Base-by-base conservation (phyloP, 2,329 filamentous ascomycete genomes). In the Aureobasidium uvarum region DNA sequence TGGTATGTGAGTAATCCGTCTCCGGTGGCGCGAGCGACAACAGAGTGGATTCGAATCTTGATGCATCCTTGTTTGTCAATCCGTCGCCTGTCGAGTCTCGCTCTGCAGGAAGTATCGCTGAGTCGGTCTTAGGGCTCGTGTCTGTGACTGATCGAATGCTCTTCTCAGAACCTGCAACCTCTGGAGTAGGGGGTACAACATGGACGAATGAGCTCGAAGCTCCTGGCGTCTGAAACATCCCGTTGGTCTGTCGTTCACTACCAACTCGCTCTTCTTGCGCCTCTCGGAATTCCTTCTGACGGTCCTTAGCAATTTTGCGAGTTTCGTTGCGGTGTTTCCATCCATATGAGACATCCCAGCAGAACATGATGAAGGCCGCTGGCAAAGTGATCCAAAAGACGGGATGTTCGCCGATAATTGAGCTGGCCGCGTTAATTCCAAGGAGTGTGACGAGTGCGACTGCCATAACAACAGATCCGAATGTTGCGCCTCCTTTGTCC, bases 381-480 rank as follows among this genome's bases (percentile, higher is more conserved):
- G 89, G 89, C 2, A 90, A 71, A 0, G 89, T 91, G 0, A 91
- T 84, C 77, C 82, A 91, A 67, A 83, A 91, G 0, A 91, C 87
- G 0, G 84, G 86, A 51, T 81, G 77, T 43, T 85, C 78, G 0
- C 81, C 77, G 0, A 75, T 79, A 0, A 74, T 78, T 13, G 82
- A 75, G 31, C 81, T 84, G 0, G 83, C 80, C 2, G 89, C 88
- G 59, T 91, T 91, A 33, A 91, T 72, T 0, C 81, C 85, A 1
- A 91, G 77, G 0, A 92, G 78, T 0, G 87, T 86, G 65, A 90
- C 78, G 31, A 92, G 80, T 0, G 88, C 89, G 0, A 80, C 81
- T 1, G 86, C 81, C 87, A 92, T 91, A 64, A 91, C 79, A 5
- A 85, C 68, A 0, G 82, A 85, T 1, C 88, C 88, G 64, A 90